These are phyloP conservation scores for Saturnispora galanensis DNA, from an alignment of 805 yeast species.

Conservation along the genomic window DNA sequence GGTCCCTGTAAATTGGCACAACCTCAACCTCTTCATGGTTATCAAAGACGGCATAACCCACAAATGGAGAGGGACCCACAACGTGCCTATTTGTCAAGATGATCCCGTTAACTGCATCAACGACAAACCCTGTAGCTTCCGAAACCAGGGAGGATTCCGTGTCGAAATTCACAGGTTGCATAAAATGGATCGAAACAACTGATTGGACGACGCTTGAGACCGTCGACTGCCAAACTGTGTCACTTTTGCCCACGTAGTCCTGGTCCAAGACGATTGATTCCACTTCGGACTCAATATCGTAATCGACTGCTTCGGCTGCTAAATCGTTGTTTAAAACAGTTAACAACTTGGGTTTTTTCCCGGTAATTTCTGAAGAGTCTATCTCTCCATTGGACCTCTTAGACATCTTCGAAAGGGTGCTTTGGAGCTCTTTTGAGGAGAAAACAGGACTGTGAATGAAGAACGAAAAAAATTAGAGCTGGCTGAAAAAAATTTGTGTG, in stretches of 20 bases:
- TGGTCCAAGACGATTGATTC: background rate
- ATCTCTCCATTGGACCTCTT: slow-evolving; percentile 3
- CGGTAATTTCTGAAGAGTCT: background rate
- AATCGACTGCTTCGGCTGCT: background rate
- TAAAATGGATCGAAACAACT: slow-evolving; percentile 83
- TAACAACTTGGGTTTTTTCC: background rate
- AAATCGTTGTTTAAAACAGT: background rate
- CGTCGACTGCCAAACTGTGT: slow-evolving; percentile 63
- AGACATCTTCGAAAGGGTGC: background rate
- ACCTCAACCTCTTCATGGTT: slow-evolving; percentile 91
- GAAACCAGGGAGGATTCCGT: slow-evolving; percentile 71
- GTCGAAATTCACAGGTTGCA: slow-evolving; percentile 80
- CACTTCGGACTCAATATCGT: background rate
- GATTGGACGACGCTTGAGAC: slow-evolving; percentile 73
- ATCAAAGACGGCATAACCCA: slow-evolving; percentile 85
- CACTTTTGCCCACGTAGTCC: slow-evolving; percentile 12
- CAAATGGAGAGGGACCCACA: slow-evolving; percentile 91
- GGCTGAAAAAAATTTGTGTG: too few species aligned
- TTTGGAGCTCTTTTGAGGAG: background rate
- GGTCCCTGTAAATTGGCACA: slow-evolving; percentile 80
- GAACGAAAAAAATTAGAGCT: background rate
- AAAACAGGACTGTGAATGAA: background rate
- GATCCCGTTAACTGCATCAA: slow-evolving; percentile 71
- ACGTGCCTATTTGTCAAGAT: slow-evolving; percentile 90
- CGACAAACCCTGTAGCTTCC: slow-evolving; percentile 95